These are phyloP conservation scores for Byssoonygena ceratinophila DNA, from an alignment of 2,329 filamentous ascomycete genomes.

Conservation along the genomic window DNA sequence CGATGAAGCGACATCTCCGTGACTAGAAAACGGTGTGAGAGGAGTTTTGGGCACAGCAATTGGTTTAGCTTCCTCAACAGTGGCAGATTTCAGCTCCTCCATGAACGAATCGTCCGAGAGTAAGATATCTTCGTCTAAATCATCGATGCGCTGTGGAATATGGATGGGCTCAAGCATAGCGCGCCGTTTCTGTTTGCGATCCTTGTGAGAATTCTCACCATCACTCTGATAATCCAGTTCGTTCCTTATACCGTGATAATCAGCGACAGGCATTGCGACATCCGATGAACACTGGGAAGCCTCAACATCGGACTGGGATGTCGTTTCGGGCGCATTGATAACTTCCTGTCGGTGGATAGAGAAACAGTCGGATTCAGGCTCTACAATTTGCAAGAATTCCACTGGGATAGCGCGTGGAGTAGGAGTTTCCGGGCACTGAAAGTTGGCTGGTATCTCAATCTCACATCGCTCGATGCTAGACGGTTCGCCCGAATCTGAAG, in stretches of 20 bases:
- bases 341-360: background rate
- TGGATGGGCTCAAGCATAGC: slow-evolving; percentile 45
- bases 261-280: background rate
- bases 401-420: slow-evolving; percentile 12
- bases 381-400: background rate
- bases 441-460: slow-evolving; percentile 8
- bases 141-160: slow-evolving; percentile 28
- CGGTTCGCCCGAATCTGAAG: background rate
- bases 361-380: background rate
- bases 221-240: slow-evolving; percentile 15
- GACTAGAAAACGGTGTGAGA: slow-evolving; percentile 50
- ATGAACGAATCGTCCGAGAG: slow-evolving; percentile 63
- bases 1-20: slow-evolving; percentile 24
- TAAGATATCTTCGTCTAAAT: slow-evolving; percentile 35
- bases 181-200: slow-evolving; percentile 28
- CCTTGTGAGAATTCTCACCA: slow-evolving; percentile 22
- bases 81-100: slow-evolving; percentile 74
- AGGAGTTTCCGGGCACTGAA: slow-evolving; percentile 10
- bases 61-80: slow-evolving; percentile 70
- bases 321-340: background rate
- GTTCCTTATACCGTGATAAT: background rate
- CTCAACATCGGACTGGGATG: background rate
- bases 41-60: slow-evolving; percentile 74
- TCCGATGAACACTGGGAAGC: background rate
- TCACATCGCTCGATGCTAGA: background rate